phyloP scores from a whole-genome alignment of 2,329 filamentous ascomycete species.

The Alternaria triticina region DNA sequence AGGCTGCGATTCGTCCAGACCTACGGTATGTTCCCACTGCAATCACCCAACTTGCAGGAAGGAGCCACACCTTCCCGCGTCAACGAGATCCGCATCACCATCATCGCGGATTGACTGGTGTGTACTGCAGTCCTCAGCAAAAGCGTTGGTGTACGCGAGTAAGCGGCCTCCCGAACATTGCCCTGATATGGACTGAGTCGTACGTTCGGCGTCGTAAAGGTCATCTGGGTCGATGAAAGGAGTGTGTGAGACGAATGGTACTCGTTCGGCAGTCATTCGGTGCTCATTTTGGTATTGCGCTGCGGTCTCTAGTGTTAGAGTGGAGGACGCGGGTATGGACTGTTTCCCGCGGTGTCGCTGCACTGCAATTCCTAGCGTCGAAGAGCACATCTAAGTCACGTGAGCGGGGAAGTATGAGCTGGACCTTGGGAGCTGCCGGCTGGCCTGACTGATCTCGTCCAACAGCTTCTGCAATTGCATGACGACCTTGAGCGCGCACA shows the following conservation, averaged over 20 bases:
- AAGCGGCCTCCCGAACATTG: not conserved
- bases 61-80: not conserved
- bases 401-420: not conserved
- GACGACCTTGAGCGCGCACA: not conserved
- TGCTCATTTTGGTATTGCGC: not conserved
- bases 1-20: not conserved
- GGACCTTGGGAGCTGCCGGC: too few relatives aligned
- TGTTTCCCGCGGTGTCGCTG: too few relatives aligned
- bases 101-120: not conserved
- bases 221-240: not conserved
- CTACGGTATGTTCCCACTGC: not conserved
- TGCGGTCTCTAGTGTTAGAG: not conserved
- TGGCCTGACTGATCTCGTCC: not conserved
- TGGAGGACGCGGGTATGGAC: too few relatives aligned
- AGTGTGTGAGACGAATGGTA: not conserved
- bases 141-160: not conserved
- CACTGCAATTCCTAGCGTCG: not conserved
- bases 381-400: not conserved
- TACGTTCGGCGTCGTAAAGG: not conserved
- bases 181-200: not conserved
- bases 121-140: not conserved
- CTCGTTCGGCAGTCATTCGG: not conserved
- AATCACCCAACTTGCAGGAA: not conserved
- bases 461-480: not conserved
- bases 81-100: not conserved